Evolutionary conservation across 805 yeast species (phyloP), one percentile per base, ranked within the genome.

Genomic region (Lipomyces mesembrius): DNA sequence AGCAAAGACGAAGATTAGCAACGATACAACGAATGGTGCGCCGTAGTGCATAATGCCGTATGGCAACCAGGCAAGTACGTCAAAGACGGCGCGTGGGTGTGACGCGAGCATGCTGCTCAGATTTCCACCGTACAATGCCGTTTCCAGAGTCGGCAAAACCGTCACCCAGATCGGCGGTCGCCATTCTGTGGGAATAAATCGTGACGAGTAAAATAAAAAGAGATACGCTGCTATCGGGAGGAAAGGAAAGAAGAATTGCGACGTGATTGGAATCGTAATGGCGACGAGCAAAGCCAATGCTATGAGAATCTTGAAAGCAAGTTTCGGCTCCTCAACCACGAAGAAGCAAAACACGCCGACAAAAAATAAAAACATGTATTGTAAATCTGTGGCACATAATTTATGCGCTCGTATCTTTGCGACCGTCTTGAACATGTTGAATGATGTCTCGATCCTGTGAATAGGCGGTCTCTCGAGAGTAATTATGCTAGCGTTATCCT

Each of bases 1-100:
- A 0, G 91, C 97, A 83, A 92, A 95, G 35, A 95, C 70, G 74
- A 92, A 94, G 59, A 91, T 79, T 61, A 92, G 75, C 1, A 82
- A 85, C 0, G 98, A 94, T 53, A 91, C 90, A 4, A 94, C 85
- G 75, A 93, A 92, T 2, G 99, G 98, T 14, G 91, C 85, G n/a
- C 90, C 87, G 74, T 91, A 94, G 79, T 94, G 99, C 65, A 91
- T 82, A 14, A 95, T 76, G 1, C 99, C 99, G 76, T 94, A 94
- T 1, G 99, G 98, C 52, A 94, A 78, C 97, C 97, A 93, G 3
- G 98, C 97, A 60, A 91, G 73, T n/a, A 93, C 81, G 76, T 93
- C 98, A 63, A 91, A 80, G 6, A 86, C 73, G 1, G 89, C 77
- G 68, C 83, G 85, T 20, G 89, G 87, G 17, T 87, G 82, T 5